Evolutionary conservation across 805 yeast genomes (phyloP), one percentile per base, ranked within the genome.

Genomic region (Yarrowia sp.): DNA sequence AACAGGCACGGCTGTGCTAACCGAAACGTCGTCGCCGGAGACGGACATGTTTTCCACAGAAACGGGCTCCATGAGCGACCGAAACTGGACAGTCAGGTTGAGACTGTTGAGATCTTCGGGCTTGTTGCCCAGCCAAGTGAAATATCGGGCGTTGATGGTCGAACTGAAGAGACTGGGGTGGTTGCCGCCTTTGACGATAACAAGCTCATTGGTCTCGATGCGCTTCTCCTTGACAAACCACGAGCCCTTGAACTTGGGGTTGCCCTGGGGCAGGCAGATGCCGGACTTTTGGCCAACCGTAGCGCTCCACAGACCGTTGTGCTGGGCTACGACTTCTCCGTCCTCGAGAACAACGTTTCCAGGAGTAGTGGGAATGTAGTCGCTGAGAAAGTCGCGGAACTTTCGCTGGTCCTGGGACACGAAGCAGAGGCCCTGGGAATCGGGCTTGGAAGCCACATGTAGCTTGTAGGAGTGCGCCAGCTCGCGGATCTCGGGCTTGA

Each of bases 341-440:
- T 83, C 87, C 62, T 80, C 83, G 0, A 92, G 87, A n/a, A 90
- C 78, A 8, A 94, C 83, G 64, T 88, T 80, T 0, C 98, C 99
- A 0, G 90, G 90, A 6, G 78, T 78, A 1, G 87, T 85, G 12
- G 79, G 81, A 3, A 93, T 77, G 69, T 87, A 94, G 66, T 91
- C 93, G 63, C 80, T 78, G 27, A 93, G 74, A 68, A 94, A 94
- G 61, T 83, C 81, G 21, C 84, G 77, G 71, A 92, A 90, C 61
- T 83, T 81, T 18, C 74, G 69, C 66, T 83, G 86, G 9, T 83
- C 79, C 63, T 82, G 87, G 36, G 83, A 80, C 8, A 94, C 97
- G 77, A 94, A 94, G 71, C 99, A 94, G 9, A 94, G 78, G 0
- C 99, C 99, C 70, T 89, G 96, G 1, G 97, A 91, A 70, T 94